These are phyloP conservation scores for Hondaea fermentalgiana DNA, from an alignment of 108 stramenopile species.

Conservation along the genomic window DNA sequence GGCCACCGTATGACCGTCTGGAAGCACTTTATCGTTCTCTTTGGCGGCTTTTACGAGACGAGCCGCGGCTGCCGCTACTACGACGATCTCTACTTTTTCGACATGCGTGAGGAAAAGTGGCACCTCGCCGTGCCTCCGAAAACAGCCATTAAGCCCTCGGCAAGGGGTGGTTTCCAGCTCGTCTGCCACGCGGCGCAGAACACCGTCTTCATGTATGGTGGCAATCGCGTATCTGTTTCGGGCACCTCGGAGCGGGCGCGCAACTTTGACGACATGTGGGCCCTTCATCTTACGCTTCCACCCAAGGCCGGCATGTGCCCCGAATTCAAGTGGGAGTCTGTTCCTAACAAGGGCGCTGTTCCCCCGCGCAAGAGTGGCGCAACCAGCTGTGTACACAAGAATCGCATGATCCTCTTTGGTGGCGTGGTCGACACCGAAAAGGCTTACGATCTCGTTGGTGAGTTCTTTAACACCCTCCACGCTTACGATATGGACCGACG, in stretches of 20 bases:
- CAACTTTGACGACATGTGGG: constrained; percentile 49
- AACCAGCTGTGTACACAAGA: constrained; percentile 39
- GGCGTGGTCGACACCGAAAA: constrained; percentile 42
- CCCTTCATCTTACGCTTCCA: constrained; percentile 28
- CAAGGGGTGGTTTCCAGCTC: constrained; percentile 39
- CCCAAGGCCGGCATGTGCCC: constrained; percentile 7
- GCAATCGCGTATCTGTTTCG: background rate
- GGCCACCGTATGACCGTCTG: constrained; percentile 50
- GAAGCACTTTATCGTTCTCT: constrained; percentile 47
- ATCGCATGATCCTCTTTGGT: constrained; percentile 43
- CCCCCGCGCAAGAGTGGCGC: constrained; percentile 43
- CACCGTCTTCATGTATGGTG: constrained; percentile 31
- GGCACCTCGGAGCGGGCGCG: constrained; percentile 20
- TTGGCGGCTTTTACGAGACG: constrained; percentile 52
- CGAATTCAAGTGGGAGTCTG: background rate
- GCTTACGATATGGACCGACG: constrained; percentile 48
- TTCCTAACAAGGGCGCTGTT: constrained; percentile 41
- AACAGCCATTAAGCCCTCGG: constrained; percentile 12
- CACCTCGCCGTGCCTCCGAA: background rate
- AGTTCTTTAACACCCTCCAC: constrained; percentile 47
- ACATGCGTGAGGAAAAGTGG: constrained; percentile 41
- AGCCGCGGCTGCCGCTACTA: constrained; percentile 16
- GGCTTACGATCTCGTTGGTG: constrained; percentile 11
- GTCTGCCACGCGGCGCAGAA: constrained; percentile 24
- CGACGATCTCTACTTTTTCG: constrained; percentile 47